Evolutionary conservation across 139 green algal genomes (phyloP).

Genomic region (Chlorella sp.): DNA sequence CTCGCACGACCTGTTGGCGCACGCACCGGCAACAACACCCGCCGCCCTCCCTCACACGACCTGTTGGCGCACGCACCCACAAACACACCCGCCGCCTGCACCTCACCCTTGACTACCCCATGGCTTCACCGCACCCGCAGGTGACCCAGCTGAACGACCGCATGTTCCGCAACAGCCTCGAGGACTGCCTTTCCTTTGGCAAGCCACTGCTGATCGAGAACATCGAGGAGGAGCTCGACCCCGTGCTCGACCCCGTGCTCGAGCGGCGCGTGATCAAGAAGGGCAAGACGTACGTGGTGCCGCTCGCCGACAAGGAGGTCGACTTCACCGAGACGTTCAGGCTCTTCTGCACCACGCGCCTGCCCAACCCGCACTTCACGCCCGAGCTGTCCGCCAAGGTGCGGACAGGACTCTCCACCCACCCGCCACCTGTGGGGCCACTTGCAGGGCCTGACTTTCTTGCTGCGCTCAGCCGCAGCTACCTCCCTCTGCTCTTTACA

Average conservation of each 20-base stretch:
- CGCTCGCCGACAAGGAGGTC: constrained; percentile 86
- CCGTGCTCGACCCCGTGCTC: constrained; percentile 86
- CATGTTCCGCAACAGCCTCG: constrained; percentile 79
- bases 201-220: constrained; percentile 94
- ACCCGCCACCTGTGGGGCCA: too few species aligned
- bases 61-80: too few species aligned
- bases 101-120: constrained; percentile 22
- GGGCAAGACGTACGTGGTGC: constrained; percentile 59
- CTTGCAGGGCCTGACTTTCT: too few species aligned
- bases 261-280: constrained; percentile 38
- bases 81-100: too few species aligned
- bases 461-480: too few species aligned
- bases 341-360: constrained; percentile 85
- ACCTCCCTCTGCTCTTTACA: too few species aligned
- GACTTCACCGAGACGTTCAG: constrained; percentile 83
- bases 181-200: constrained; percentile 86
- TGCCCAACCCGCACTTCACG: constrained; percentile 89
- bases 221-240: constrained; percentile 91
- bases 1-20: too few species aligned
- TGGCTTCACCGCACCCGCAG: too few species aligned
- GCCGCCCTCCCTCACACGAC: too few species aligned
- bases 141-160: constrained; percentile 81
- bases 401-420: background rate
- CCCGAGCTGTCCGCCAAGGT: constrained; percentile 72
- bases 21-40: too few species aligned